These are phyloP conservation scores for Skeletonema tropicum DNA, from an alignment of 108 stramenopile genomes.

Conservation along the genomic window DNA sequence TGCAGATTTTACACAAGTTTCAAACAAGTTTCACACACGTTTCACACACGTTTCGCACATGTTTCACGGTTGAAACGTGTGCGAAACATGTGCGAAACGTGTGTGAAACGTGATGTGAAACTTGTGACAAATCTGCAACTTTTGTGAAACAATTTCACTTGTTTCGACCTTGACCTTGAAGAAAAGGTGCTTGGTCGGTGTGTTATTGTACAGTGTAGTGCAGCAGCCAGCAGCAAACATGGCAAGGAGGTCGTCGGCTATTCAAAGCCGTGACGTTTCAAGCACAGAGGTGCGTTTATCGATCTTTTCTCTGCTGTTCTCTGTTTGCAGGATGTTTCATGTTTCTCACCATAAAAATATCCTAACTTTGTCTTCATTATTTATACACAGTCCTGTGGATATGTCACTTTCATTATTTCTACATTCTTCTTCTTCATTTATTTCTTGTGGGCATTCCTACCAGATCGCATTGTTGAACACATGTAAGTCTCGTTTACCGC, in stretches of 20 bases:
- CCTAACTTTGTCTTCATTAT: no score
- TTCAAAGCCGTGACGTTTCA: constrained; percentile 1
- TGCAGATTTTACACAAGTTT: no score
- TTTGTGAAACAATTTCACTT: no score
- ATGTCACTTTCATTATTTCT: constrained; percentile 41
- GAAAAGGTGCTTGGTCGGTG: no score
- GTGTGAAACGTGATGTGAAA: no score
- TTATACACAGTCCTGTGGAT: constrained; percentile 40
- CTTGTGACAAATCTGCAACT: no score
- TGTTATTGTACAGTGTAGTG: no score
- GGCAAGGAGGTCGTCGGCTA: not conserved
- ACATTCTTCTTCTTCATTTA: constrained; percentile 29
- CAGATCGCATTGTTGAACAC: constrained; percentile 13
- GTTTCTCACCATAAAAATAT: not conserved
- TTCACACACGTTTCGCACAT: no score
- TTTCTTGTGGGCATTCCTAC: constrained; percentile 30
- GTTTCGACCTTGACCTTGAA: no score
- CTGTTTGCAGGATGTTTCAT: not conserved
- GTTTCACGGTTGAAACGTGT: no score
- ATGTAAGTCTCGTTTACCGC: constrained; percentile 18
- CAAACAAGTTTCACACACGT: no score
- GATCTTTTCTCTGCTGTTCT: not conserved
- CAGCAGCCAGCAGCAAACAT: not conserved
- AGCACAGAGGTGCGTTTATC: not conserved
- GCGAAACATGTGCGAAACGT: no score